Evolutionary conservation across 1,284 basidiomycete species (phyloP), one percentile per base, ranked within the genome.

Genomic region (Hortiboletus rubellus): DNA sequence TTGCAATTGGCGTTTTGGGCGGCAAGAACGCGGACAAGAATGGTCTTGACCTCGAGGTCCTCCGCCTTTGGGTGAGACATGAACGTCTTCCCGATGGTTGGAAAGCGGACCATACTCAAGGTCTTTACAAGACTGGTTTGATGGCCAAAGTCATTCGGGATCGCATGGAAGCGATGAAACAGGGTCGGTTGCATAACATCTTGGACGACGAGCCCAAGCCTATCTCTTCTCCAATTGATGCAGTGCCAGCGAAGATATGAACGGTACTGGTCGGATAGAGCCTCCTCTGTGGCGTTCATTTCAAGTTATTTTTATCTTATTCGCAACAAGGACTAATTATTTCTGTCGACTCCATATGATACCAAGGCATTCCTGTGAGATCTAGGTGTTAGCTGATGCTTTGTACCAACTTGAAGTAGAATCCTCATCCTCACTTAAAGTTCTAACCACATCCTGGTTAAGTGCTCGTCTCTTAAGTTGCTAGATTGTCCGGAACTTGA

Each of bases 21-120:
- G 72, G 73, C 34, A 59, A 52, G 30, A 52, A 59, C 7, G 66
- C 59, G 3, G 54, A 34, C 49, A 63, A 60, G 56, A 54, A 63
- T 0, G 82, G 81, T 0, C 66, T 83, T 5, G 79, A 79, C 0
- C 66, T 78, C 2, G 77, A 79, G 33, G 74, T 76, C 62, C 66
- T 84, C 40, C 71, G 74, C 36, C 64, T 67, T 14, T 86, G 83
- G 84, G 74, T 85, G 51, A 63, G 67, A 14, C 63, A 81, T 10
- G 83, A 85, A 63, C 72, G 80, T 17, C 63, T 86, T 8, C 84
- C 85, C 0, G 72, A 77, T 6, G 75, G 67, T 1, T 86, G 84
- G 84, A 73, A 67, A 56, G 78, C 83, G 10, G 73, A 74, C 7
- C 79, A 78, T 53, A 71, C 67, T 0, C 77, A 80, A 41, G 79